A percentile compares a stretch with the other conserved stretches of the same genome.
Conservation (phyloP, 2,329 filamentous ascomycete species). For the Whalleya microplaca region DNA sequence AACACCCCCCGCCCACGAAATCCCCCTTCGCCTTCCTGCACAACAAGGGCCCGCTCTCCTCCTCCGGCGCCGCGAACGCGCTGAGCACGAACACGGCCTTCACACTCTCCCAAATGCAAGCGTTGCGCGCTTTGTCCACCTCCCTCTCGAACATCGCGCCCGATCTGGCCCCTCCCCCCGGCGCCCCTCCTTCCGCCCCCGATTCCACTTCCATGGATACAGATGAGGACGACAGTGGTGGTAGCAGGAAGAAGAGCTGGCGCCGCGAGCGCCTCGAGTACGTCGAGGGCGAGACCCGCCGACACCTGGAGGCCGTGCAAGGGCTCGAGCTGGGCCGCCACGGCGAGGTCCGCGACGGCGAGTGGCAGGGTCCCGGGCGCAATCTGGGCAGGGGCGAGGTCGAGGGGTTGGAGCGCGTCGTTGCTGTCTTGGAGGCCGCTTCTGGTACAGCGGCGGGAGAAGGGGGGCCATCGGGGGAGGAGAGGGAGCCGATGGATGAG, state of each 20-base stretch:
- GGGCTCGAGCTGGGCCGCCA: constrained; percentile 67
- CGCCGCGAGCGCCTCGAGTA: constrained; percentile 77
- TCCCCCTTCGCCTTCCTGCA: constrained; percentile 61
- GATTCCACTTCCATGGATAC: too few relatives aligned
- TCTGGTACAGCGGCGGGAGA: background rate
- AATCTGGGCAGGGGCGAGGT: constrained; percentile 57
- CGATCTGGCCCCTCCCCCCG: constrained; percentile 50
- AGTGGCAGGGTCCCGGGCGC: constrained; percentile 62
- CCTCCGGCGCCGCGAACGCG: constrained; percentile 56
- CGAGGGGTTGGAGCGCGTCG: constrained; percentile 58
- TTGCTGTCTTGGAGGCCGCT: constrained; percentile 46
- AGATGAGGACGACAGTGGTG: constrained; percentile 36
- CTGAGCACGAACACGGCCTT: constrained; percentile 76
- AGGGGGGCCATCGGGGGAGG: background rate
- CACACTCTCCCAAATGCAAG: constrained; percentile 79
- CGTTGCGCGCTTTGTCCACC: constrained; percentile 68
- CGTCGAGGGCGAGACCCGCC: constrained; percentile 76
- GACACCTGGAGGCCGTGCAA: constrained; percentile 72
- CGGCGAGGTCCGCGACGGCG: constrained; percentile 67
- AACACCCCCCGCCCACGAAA: constrained; percentile 1
- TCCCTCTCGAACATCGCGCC: constrained; percentile 68
- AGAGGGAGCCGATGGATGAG: constrained; percentile 11
- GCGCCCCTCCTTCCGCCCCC: constrained; percentile 1
- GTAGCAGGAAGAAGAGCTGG: constrained; percentile 54
- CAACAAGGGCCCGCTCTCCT: constrained; percentile 53